Evolutionary conservation across 345 rosid genomes (phyloP).

Genomic region (Sonneratia alba): DNA sequence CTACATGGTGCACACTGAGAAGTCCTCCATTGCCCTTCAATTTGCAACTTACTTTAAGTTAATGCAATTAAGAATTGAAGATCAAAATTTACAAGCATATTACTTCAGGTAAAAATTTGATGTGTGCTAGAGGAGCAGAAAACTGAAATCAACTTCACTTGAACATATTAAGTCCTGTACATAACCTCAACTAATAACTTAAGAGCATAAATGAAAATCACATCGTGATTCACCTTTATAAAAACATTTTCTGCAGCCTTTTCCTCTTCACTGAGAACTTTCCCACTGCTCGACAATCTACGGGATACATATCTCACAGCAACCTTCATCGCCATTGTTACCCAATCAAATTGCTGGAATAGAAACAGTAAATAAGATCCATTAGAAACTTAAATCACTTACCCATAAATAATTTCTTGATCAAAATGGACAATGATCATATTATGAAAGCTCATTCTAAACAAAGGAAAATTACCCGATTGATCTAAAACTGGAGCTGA

Average conservation of each 20-base stretch:
- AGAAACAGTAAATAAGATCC: neutral
- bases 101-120: neutral
- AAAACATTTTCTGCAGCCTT: slow-evolving; percentile 87
- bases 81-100: neutral
- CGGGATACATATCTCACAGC: slow-evolving; percentile 42
- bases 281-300: slow-evolving; percentile 71
- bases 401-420: neutral
- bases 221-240: slow-evolving; percentile 61
- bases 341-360: slow-evolving; percentile 2
- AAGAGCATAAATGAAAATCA: neutral
- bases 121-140: neutral
- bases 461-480: neutral
- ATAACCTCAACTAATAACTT: neutral
- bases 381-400: neutral
- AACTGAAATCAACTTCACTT: neutral
- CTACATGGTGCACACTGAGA: too few species aligned
- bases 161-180: neutral
- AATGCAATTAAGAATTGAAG: neutral
- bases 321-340: slow-evolving; percentile 52
- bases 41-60: neutral
- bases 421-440: neutral
- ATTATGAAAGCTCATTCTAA: too few species aligned
- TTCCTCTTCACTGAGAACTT: slow-evolving; percentile 78
- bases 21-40: neutral
- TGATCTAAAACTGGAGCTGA: neutral